Evolutionary conservation across 495 filamentous ascomycete genomes (phyloP).

Genomic region (Staphylotrichum tortipilum): DNA sequence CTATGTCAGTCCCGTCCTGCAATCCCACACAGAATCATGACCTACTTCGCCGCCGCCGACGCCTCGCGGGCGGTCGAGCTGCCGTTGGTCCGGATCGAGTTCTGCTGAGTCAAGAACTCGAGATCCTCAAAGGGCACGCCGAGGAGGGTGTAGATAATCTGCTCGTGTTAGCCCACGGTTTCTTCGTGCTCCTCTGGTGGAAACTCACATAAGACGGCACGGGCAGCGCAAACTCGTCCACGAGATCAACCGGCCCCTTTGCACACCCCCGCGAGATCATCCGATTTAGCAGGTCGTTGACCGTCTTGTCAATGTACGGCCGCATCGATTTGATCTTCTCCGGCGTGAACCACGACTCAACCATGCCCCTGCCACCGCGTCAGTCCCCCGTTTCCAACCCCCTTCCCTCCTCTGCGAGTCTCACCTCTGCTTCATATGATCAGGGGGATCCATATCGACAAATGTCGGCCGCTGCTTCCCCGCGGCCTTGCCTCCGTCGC

Average conservation of each 20-base stretch:
- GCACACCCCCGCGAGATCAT: conserved; percentile 25
- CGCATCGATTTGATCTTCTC: conserved; percentile 30
- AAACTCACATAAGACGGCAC: conserved; percentile 34
- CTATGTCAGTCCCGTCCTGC: not conserved
- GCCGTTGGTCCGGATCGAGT: conserved; percentile 36
- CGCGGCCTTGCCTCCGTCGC: conserved; percentile 31
- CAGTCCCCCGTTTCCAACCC: not conserved
- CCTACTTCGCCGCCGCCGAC: conserved; percentile 29
- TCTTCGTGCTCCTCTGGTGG: not conserved
- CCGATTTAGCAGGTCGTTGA: conserved; percentile 29
- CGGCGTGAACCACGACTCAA: conserved; percentile 30
- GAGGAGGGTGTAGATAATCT: conserved; percentile 43
- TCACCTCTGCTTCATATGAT: conserved; percentile 33
- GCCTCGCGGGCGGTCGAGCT: conserved; percentile 36
- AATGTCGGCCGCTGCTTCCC: conserved; percentile 39
- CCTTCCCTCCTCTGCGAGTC: too few species aligned
- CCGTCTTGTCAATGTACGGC: conserved; percentile 38
- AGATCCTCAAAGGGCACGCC: conserved; percentile 41
- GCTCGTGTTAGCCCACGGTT: not conserved
- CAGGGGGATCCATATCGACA: conserved; percentile 41
- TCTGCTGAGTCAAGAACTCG: conserved; percentile 32
- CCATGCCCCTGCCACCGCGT: conserved; percentile 32
- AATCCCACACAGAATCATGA: not conserved
- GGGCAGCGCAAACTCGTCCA: conserved; percentile 37
- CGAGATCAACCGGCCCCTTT: conserved; percentile 30